Evolutionary conservation across 2,329 filamentous ascomycete species (phyloP).

Genomic region (Magnaporthiopsis incrustans): DNA sequence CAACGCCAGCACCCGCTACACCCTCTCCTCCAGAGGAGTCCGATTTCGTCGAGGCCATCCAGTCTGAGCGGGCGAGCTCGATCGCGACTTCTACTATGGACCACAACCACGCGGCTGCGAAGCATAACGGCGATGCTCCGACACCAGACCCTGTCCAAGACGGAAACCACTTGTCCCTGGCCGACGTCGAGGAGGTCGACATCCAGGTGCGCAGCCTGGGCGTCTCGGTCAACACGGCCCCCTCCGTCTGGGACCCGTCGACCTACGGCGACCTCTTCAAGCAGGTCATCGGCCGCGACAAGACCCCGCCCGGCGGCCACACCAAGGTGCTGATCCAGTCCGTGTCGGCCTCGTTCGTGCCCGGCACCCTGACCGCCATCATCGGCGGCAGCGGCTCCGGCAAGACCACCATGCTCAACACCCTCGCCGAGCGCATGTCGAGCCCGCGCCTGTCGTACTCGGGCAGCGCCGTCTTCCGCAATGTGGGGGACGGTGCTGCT

Average conservation of each 20-base stretch:
- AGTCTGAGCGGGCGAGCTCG: constrained; percentile 23
- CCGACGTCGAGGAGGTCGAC: constrained; percentile 47
- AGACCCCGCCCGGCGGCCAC: constrained; percentile 20
- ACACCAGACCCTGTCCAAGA: constrained; percentile 21
- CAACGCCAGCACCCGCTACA: no score
- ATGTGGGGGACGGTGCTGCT: constrained; percentile 23
- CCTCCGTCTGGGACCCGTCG: constrained; percentile 40
- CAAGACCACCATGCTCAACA: constrained; percentile 78
- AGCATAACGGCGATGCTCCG: constrained; percentile 3
- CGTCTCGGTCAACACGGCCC: constrained; percentile 51
- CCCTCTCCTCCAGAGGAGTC: background rate
- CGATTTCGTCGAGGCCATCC: background rate
- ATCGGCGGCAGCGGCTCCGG: constrained; percentile 78
- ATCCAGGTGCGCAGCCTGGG: constrained; percentile 45
- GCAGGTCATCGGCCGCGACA: constrained; percentile 21
- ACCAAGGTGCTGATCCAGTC: constrained; percentile 51
- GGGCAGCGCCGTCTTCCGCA: constrained; percentile 43
- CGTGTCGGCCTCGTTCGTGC: constrained; percentile 54
- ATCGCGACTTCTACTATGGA: constrained; percentile 21
- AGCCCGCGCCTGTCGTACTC: constrained; percentile 50
- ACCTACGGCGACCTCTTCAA: constrained; percentile 36
- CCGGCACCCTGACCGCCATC: constrained; percentile 65
- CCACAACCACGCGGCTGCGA: constrained; percentile 10
- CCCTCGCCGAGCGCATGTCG: constrained; percentile 48
- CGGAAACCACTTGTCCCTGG: constrained; percentile 31